phyloP scores from a whole-genome alignment of 176 grass and related monocot genomes.

The Aegilops bicornis region DNA sequence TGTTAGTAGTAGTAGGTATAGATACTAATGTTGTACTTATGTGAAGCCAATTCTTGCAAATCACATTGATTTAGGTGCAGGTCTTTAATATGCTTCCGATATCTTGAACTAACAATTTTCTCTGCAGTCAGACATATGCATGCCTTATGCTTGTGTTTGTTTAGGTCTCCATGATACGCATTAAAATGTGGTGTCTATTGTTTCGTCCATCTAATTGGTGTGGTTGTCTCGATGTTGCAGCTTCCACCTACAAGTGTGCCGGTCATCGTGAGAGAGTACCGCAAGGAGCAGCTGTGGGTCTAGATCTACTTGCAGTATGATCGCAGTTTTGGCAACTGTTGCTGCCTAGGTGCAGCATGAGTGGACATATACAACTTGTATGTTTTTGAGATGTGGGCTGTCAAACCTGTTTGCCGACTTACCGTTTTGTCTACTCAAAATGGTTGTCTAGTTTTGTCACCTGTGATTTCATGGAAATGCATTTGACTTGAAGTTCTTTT shows the following conservation, averaged over 20 bases:
- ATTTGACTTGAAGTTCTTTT: background rate
- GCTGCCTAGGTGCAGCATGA: constrained; percentile 1
- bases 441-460: constrained; percentile 38
- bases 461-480: constrained; percentile 37
- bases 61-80: background rate
- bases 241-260: constrained; percentile 90
- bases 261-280: constrained; percentile 78
- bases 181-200: background rate
- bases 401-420: constrained; percentile 16
- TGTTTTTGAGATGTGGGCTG: constrained; percentile 25
- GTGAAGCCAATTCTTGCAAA: background rate
- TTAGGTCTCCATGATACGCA: background rate
- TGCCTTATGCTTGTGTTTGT: constrained; percentile 4
- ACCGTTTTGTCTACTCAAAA: constrained; percentile 18
- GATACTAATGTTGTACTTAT: too few species aligned
- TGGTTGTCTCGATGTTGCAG: constrained; percentile 35
- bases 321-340: constrained; percentile 36
- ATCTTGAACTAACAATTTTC: background rate
- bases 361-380: constrained; percentile 13
- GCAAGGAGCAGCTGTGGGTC: constrained; percentile 82
- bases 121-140: constrained; percentile 23
- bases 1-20: too few species aligned
- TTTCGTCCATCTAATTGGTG: constrained; percentile 28
- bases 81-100: background rate
- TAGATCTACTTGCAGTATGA: constrained; percentile 33